Conservation (phyloP, 2,329 filamentous ascomycete species). For the Balansia obtecta region DNA sequence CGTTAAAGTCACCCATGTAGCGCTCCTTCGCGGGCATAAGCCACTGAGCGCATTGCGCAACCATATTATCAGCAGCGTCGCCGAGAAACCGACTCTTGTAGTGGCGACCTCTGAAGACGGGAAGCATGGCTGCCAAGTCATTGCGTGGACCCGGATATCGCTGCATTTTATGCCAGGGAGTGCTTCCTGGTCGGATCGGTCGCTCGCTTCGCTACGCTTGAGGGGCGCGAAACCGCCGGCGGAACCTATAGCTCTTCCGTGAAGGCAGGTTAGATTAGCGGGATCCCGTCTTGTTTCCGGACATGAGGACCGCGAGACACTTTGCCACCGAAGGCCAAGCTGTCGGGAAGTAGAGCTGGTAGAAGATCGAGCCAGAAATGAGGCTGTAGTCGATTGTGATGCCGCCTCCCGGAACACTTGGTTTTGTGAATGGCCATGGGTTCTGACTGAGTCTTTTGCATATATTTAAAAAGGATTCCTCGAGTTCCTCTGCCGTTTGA, state of each 20-base stretch:
- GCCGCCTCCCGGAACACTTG: not conserved
- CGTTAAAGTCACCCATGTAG: conserved; percentile 20
- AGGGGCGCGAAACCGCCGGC: not conserved
- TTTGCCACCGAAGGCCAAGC: conserved; percentile 3
- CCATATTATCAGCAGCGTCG: conserved; percentile 7
- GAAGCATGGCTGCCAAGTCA: conserved; percentile 16
- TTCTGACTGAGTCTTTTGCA: conserved; percentile 12
- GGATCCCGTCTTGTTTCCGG: not conserved
- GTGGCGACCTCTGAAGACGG: conserved; percentile 13
- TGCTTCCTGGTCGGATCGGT: not conserved
- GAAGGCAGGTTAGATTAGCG: not conserved
- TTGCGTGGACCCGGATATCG: conserved; percentile 17
- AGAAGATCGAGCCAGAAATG: not conserved
- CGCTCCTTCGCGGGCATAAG: conserved; percentile 23
- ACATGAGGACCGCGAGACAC: not conserved
- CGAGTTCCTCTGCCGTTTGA: conserved; percentile 12
- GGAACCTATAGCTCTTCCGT: not conserved
- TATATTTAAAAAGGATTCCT: conserved; percentile 12
- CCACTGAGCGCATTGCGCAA: conserved; percentile 25
- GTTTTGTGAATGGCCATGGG: conserved; percentile 9
- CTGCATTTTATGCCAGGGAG: conserved; percentile 21
- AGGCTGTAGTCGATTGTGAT: conserved; percentile 2
- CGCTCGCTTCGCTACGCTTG: not conserved
- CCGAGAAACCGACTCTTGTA: conserved; percentile 17
- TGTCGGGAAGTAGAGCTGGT: not conserved